These are phyloP conservation scores for Bipolaris sorokiniana DNA, from an alignment of 2,329 filamentous ascomycete genomes.

Conservation along the genomic window DNA sequence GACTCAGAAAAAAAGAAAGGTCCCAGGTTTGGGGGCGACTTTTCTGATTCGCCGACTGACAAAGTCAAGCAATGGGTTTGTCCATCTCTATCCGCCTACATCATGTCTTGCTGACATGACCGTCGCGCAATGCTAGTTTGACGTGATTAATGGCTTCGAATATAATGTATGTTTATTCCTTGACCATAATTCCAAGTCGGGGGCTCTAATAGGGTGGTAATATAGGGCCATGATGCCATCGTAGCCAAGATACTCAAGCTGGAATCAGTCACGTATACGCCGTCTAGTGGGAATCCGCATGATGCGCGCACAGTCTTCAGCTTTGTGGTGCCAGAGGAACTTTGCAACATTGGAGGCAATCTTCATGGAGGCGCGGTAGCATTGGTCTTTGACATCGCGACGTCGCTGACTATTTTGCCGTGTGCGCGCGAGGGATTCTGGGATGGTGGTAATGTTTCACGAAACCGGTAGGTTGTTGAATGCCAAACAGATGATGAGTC, in stretches of 20 bases:
- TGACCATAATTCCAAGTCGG: background rate
- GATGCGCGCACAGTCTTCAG: slow-evolving; percentile 51
- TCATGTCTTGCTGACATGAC: background rate
- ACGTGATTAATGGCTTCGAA: slow-evolving; percentile 21
- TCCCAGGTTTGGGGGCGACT: background rate
- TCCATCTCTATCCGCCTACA: background rate
- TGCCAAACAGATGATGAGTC: background rate
- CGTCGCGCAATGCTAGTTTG: slow-evolving; percentile 21
- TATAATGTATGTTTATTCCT: slow-evolving; percentile 31
- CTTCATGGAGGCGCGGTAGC: slow-evolving; percentile 63
- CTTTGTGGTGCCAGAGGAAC: slow-evolving; percentile 52
- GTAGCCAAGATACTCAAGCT: slow-evolving; percentile 43
- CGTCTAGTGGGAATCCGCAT: slow-evolving; percentile 37
- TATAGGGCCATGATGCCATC: slow-evolving; percentile 42
- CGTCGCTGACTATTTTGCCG: slow-evolving; percentile 48
- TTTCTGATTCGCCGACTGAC: background rate
- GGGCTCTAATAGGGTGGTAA: slow-evolving; percentile 7
- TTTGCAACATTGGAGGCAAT: slow-evolving; percentile 53
- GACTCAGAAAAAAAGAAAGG: slow-evolving; percentile 8
- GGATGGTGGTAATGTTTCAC: slow-evolving; percentile 52
- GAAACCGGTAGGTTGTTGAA: slow-evolving; percentile 20
- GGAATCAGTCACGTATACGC: slow-evolving; percentile 40
- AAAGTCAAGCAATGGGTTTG: slow-evolving; percentile 27
- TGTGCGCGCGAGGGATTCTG: slow-evolving; percentile 48
- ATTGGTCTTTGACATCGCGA: slow-evolving; percentile 62